Evolutionary conservation across 306 rosid genomes (phyloP).

Genomic region (Benincasa hispida): DNA sequence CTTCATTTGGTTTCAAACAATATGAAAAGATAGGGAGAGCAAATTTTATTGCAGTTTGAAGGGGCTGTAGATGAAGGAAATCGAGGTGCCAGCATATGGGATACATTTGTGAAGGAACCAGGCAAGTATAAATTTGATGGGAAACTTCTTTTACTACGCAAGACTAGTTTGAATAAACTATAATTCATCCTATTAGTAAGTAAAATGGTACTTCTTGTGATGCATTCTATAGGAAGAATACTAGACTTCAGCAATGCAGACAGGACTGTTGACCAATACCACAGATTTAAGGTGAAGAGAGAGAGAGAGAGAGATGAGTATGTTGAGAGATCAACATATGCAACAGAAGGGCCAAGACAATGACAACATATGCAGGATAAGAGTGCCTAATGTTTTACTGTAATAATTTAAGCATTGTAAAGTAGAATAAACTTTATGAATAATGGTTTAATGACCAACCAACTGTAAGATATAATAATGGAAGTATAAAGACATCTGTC

Average conservation of each 20-base stretch:
- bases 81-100: constrained; percentile 82
- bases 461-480: neutral
- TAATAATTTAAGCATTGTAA: neutral
- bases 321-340: neutral
- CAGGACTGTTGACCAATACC: constrained; percentile 90
- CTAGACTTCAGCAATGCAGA: constrained; percentile 89
- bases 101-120: constrained; percentile 57
- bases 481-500: neutral
- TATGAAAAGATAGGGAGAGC: neutral
- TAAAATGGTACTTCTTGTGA: constrained; percentile 3
- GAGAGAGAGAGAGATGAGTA: neutral
- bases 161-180: neutral
- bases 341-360: neutral
- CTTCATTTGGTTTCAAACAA: neutral
- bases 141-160: neutral
- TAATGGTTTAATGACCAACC: neutral
- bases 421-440: neutral
- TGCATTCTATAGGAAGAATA: constrained; percentile 50
- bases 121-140: constrained; percentile 23
- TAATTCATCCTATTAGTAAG: neutral
- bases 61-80: constrained; percentile 89
- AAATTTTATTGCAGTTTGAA: constrained; percentile 37
- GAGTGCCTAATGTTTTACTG: neutral
- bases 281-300: constrained; percentile 64
- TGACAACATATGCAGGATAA: neutral